Evolutionary conservation across 2,329 filamentous ascomycete genomes (phyloP), one percentile per base, ranked within the genome.

Genomic region (Aspergillus sp.): DNA sequence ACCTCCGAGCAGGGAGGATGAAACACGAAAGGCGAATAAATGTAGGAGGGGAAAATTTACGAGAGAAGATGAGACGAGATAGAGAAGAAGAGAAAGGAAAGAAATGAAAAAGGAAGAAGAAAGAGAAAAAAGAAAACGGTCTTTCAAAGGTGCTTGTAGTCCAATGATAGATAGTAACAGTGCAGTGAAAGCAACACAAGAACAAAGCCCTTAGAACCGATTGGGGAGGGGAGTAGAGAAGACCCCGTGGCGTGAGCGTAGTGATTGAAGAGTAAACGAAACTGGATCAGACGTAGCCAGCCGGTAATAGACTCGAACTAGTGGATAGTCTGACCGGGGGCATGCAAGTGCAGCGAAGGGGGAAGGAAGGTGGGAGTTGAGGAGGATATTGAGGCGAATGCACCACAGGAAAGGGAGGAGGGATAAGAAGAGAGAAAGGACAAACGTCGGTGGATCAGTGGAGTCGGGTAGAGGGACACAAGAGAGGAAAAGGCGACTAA

Each of bases 121-220:
- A 31, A 55, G 52, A 57, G 60, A 54, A 60, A 61, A 54, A 60
- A 47, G 55, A 60, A 60, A 60, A 52, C 54, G 51, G 52, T 56
- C 45, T 54, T 60, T 54, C 49, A 63, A 57, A 62, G n/a, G 45
- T 47, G 45, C 18, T 47, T 47, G 62, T 59, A 57, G 61, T 61
- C 57, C 63, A 65, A 62, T 63, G 57, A 59, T 63, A 58, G 63
- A 59, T 63, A 58, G 63, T 55, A 64, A 55, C 60, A 62, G 62
- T 56, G 61, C 60, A 62, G 62, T 56, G 61, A 67, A 64, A 64
- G 57, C 63, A 66, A 67, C 67, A 66, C 64, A 68, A 66, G 60
- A 70, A 64, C 71, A 71, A 67, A 70, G 70, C 71, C 71, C 69
- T 71, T 64, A 18, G 45, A 29, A 22, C 20, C 45, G 45, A 47